Base-by-base conservation (phyloP, 176 grass and related monocot genomes). In the Thalia dealbata region DNA sequence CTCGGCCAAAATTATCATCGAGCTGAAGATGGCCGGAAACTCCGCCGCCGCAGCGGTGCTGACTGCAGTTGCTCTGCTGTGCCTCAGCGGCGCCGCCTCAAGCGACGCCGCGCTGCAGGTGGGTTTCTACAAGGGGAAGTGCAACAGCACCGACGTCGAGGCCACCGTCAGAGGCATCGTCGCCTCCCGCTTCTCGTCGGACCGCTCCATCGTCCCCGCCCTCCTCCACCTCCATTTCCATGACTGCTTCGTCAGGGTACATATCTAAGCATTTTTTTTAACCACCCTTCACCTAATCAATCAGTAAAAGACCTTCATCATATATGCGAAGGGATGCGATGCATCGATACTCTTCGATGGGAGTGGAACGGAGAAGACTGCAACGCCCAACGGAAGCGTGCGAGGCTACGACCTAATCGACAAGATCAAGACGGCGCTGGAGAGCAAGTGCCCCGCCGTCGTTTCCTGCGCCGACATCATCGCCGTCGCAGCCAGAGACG, bases 401-500 rank as follows among this genome's bases (percentile, higher is more conserved):
- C 79, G 85, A 32, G 92, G 86, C 19, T 96, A 85, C 80, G 92
- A 92, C 73, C 41, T 86, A 14, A 82, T 96, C 72, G 92, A 92
- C 64, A 77, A 92, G 83, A 28, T 84, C 51, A 96, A 96, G 70
- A 13, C 44, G 1, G 14, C 69, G 11, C 73, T 96, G 11, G 92
- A 96, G 81, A 4, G 1, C 0, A 52, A 22, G 7, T 92, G 89
- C 72, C 86, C 89, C 0, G 83, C 89, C 21, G 80, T 58, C n/a
- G n/a, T n/a, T n/a, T n/a, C n/a, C n/a, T n/a, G n/a, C n/a, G n/a
- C n/a, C n/a, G n/a, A n/a, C n/a, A n/a, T n/a, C n/a, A n/a, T n/a
- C n/a, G n/a, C n/a, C n/a, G n/a, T n/a, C n/a, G n/a, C n/a, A n/a
- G n/a, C n/a, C n/a, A n/a, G n/a, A n/a, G n/a, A n/a, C n/a, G n/a